Conservation (phyloP, 805 yeast genomes). For the Cyberlindnera americana region DNA sequence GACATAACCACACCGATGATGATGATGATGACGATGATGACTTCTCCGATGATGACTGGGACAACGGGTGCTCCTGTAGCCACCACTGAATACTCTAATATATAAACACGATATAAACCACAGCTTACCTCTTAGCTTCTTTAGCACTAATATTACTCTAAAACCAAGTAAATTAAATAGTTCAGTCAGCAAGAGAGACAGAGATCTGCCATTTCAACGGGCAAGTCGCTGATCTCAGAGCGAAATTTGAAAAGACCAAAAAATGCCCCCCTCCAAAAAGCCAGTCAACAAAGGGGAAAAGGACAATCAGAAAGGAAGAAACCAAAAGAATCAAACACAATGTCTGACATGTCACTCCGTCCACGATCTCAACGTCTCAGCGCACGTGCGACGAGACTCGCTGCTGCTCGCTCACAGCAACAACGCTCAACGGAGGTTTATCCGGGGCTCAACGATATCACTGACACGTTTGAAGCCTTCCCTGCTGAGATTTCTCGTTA, state of each 20-base stretch:
- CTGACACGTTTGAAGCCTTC: constrained; percentile 87
- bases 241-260: neutral
- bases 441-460: constrained; percentile 88
- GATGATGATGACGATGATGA: constrained; percentile 19
- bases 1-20: constrained; percentile 9
- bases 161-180: too few species aligned
- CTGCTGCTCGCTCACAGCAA: constrained; percentile 15
- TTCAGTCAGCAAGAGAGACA: too few species aligned
- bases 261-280: too few species aligned
- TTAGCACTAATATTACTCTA: too few species aligned
- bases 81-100: constrained; percentile 15
- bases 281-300: too few species aligned
- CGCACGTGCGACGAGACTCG: constrained; percentile 12
- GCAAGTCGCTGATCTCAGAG: neutral
- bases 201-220: constrained; percentile 3
- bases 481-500: constrained; percentile 82
- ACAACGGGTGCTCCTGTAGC: constrained; percentile 25
- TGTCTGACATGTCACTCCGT: constrained; percentile 29
- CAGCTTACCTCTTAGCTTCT: too few species aligned
- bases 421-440: constrained; percentile 39
- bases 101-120: neutral
- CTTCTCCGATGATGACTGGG: constrained; percentile 27
- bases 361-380: constrained; percentile 34
- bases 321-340: neutral
- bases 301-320: neutral